Evolutionary conservation across 1,139 yeast genomes (phyloP), one percentile per base, ranked within the genome.

Genomic region (Blastobotrys proliferans): DNA sequence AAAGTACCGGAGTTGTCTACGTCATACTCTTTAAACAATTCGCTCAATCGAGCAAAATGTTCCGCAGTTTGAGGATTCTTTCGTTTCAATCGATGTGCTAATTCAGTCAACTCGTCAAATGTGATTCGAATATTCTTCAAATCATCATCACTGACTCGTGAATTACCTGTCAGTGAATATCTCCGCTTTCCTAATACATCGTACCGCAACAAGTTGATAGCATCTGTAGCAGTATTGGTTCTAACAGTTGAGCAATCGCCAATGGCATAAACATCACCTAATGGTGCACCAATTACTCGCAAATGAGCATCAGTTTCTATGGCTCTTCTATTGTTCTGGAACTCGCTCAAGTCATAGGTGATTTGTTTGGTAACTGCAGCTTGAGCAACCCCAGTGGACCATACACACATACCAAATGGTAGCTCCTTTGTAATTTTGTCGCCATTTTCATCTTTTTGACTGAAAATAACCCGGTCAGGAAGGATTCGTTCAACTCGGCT

Each of bases 361-460:
- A 79, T 65, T 29, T 67, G 68, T 53, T 71, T 69, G 9, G 82
- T 77, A 40, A 79, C 57, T 3, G 79, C 80, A 41, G 77, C 73
- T 51, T 75, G 78, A 3, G 80, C 76, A 31, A 79, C 81, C 47
- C 85, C 85, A 0, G 84, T 79, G 0, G 84, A 78, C 85, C 85
- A 79, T 35, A 79, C 58, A 55, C 83, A 78, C 35, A 78, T 57
- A 9, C 85, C 85, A 47, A 69, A 77, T 22, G 82, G 79, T 38
- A 79, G 60, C 46, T 73, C 73, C 56, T 71, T 74, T 35, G 66
- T 61, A 14, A 45, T 44, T 13, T 38, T 44, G 16, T 46, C 34
- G 19, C 44, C 44, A 20, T 31, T 24, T 2, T 26, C 39, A 10
- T 35, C 35, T 46, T 66, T 67, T 55, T 76, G 81, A 31, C 70